Evolutionary conservation across 2,329 filamentous ascomycete genomes (phyloP).

Genomic region (Aspergillus nomiae): DNA sequence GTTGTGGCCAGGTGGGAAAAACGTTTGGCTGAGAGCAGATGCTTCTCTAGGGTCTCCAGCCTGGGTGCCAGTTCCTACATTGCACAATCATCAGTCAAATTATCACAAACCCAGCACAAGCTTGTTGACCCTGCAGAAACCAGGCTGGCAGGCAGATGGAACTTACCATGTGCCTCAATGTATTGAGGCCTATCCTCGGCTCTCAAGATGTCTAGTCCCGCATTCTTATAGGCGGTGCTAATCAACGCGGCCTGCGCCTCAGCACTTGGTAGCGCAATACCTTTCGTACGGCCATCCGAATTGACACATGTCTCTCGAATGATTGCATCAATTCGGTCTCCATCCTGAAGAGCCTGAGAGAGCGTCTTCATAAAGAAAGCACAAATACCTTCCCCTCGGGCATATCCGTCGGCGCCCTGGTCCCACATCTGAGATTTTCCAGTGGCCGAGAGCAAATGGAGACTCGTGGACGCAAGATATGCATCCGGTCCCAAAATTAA

Average conservation of each 20-base stretch:
- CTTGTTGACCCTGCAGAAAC: neutral
- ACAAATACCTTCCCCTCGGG: conserved; percentile 55
- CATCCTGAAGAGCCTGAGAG: conserved; percentile 44
- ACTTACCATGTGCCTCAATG: conserved; percentile 48
- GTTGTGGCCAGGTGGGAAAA: conserved; percentile 17
- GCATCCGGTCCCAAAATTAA: conserved; percentile 31
- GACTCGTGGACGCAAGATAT: conserved; percentile 33
- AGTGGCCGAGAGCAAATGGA: conserved; percentile 52
- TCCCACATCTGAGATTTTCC: conserved; percentile 55
- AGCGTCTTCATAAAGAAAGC: conserved; percentile 55
- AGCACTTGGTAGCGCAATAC: conserved; percentile 37
- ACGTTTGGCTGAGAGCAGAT: conserved; percentile 24
- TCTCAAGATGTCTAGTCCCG: conserved; percentile 37
- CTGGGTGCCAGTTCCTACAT: conserved; percentile 17
- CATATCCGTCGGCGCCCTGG: conserved; percentile 51
- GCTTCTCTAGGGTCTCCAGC: conserved; percentile 34
- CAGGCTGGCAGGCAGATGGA: too few relatives aligned
- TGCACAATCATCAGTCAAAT: neutral
- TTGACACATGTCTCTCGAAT: conserved; percentile 38
- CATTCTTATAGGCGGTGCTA: conserved; percentile 37
- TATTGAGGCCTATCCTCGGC: conserved; percentile 38
- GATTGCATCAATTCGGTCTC: conserved; percentile 47
- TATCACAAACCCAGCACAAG: conserved; percentile 28
- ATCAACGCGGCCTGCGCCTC: conserved; percentile 45
- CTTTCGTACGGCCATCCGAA: conserved; percentile 36